These are phyloP conservation scores for Tephrocybe sp. DNA, from an alignment of 768 basidiomycete species.

Conservation along the genomic window DNA sequence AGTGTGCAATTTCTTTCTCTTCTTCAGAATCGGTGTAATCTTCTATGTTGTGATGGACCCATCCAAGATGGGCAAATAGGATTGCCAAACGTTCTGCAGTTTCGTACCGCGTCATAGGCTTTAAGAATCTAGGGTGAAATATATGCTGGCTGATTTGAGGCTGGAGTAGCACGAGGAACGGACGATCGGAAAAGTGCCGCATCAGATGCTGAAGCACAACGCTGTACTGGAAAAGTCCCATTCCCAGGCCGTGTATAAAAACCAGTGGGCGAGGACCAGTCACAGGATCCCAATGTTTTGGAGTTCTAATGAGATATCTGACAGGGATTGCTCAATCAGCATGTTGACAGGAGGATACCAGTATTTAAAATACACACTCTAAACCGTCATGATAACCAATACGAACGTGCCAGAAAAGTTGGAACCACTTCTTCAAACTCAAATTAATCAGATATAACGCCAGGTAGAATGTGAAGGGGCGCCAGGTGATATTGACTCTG, in stretches of 20 bases:
- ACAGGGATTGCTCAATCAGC: neutral
- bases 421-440: slow-evolving; percentile 43
- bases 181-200: slow-evolving; percentile 57
- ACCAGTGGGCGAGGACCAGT: slow-evolving; percentile 69
- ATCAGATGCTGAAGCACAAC: slow-evolving; percentile 60
- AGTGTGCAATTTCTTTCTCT: slow-evolving; percentile 23
- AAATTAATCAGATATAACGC: slow-evolving; percentile 50
- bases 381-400: slow-evolving; percentile 57
- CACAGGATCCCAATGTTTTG: slow-evolving; percentile 59
- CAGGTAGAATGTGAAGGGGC: slow-evolving; percentile 70
- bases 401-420: slow-evolving; percentile 38
- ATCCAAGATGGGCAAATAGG: slow-evolving; percentile 63
- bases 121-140: slow-evolving; percentile 72
- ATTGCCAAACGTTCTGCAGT: slow-evolving; percentile 55
- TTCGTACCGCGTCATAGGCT: slow-evolving; percentile 65
- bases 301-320: slow-evolving; percentile 77
- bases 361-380: slow-evolving; percentile 51
- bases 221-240: slow-evolving; percentile 75
- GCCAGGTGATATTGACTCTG: slow-evolving; percentile 62
- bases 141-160: slow-evolving; percentile 87
- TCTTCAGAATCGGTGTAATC: slow-evolving; percentile 24
- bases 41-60: slow-evolving; percentile 40
- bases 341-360: neutral
- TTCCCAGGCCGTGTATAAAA: slow-evolving; percentile 87
- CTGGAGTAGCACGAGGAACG: slow-evolving; percentile 74